Conservation (phyloP, 148 eudicot genomes). For the Tetragonia tetragonoides region DNA sequence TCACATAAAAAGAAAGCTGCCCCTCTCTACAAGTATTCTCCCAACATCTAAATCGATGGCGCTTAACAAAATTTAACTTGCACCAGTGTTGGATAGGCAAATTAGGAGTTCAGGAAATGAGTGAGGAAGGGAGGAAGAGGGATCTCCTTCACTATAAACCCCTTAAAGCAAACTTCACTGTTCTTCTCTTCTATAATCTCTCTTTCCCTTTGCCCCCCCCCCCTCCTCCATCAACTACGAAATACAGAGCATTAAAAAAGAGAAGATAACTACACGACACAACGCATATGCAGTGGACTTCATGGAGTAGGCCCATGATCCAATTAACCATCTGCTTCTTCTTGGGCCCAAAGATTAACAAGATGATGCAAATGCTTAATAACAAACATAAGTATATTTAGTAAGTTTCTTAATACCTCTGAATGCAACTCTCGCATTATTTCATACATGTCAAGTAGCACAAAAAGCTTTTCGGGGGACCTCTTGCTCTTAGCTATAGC, state of each 20-base stretch:
- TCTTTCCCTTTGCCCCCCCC: not conserved
- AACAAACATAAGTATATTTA: not conserved
- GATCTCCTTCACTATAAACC: not conserved
- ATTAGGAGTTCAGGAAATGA: not conserved
- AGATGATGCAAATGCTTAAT: not conserved
- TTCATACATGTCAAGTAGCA: constrained; percentile 97
- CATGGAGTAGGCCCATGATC: not conserved
- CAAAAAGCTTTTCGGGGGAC: constrained; percentile 96
- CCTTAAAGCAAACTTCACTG: not conserved
- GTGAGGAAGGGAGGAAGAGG: not conserved
- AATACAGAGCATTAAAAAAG: not conserved
- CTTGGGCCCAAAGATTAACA: not conserved
- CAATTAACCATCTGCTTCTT: not conserved
- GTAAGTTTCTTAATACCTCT: constrained; percentile 50
- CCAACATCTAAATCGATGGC: not conserved
- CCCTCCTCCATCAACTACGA: not conserved
- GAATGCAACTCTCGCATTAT: constrained; percentile 94
- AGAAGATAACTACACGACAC: not conserved
- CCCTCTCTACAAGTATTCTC: no score
- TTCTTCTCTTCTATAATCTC: not conserved
- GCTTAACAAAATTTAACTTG: not conserved
- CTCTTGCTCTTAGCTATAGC: constrained; percentile 98
- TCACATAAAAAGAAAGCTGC: not conserved
- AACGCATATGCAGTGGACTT: not conserved
- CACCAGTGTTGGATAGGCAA: not conserved